phyloP scores from a whole-genome alignment of 176 grass and related monocot species.

The Oryza nivara region DNA sequence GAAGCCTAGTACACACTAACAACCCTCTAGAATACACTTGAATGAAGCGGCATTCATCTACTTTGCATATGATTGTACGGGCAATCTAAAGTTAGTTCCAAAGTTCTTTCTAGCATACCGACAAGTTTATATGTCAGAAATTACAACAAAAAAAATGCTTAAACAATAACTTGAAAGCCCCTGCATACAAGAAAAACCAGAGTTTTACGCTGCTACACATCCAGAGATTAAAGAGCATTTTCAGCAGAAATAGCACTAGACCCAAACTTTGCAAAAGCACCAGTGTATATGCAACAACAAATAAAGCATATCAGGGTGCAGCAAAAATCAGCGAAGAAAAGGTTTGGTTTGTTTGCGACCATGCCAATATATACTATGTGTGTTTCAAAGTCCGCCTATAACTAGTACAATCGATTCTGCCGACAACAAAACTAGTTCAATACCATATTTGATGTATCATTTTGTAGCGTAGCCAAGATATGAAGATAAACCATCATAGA shows the following conservation, averaged over 20 bases:
- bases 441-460: not conserved
- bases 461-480: not conserved
- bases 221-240: not conserved
- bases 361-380: not conserved
- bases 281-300: not conserved
- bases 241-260: not conserved
- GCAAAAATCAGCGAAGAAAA: not conserved
- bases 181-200: not conserved
- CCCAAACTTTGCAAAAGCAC: not conserved
- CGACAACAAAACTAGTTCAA: not conserved
- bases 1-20: not conserved
- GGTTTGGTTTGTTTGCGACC: not conserved
- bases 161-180: not conserved
- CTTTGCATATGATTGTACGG: not conserved
- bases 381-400: not conserved
- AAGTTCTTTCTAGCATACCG: not conserved
- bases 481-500: not conserved
- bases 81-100: not conserved
- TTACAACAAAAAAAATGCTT: not conserved
- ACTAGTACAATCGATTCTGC: not conserved
- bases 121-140: not conserved
- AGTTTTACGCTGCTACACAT: not conserved
- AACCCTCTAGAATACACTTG: not conserved
- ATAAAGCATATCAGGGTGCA: not conserved
- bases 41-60: not conserved